Conservation (phyloP, 2,329 filamentous ascomycete species). For the Fusarium sp. region DNA sequence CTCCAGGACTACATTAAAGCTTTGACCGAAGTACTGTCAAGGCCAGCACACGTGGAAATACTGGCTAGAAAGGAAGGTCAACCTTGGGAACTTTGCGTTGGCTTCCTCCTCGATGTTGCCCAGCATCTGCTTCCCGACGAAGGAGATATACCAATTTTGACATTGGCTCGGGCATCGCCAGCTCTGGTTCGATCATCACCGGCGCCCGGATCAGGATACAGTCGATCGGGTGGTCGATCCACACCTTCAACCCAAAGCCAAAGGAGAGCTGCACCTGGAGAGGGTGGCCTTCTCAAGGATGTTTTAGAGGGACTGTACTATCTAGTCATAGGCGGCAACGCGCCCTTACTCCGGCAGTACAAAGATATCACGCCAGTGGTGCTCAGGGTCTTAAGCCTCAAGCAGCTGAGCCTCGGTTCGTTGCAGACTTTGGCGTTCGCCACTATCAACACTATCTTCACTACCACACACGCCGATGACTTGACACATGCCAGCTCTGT, state of each 20-base stretch:
- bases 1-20: slow-evolving; percentile 82
- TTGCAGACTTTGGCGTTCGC: slow-evolving; percentile 80
- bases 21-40: slow-evolving; percentile 75
- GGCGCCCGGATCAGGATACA: slow-evolving; percentile 52
- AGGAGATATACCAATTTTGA: slow-evolving; percentile 52
- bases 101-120: slow-evolving; percentile 77
- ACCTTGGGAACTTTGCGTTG: slow-evolving; percentile 76
- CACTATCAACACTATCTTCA: slow-evolving; percentile 78
- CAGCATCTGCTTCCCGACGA: slow-evolving; percentile 60
- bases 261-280: slow-evolving; percentile 45
- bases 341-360: slow-evolving; percentile 70
- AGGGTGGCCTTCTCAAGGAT: slow-evolving; percentile 53
- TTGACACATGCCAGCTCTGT: slow-evolving; percentile 70
- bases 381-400: slow-evolving; percentile 71
- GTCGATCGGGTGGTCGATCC: slow-evolving; percentile 49
- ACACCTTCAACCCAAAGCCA: slow-evolving; percentile 50
- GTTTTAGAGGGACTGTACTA: slow-evolving; percentile 72
- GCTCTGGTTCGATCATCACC: slow-evolving; percentile 61
- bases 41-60: slow-evolving; percentile 83
- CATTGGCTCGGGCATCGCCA: slow-evolving; percentile 60
- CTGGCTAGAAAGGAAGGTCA: slow-evolving; percentile 68
- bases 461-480: slow-evolving; percentile 75
- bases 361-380: slow-evolving; percentile 68
- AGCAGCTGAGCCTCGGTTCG: slow-evolving; percentile 68
- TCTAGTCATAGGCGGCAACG: slow-evolving; percentile 74